These are phyloP conservation scores for Cladosporium sp. DNA, from an alignment of 2,329 filamentous ascomycete genomes.

Conservation along the genomic window DNA sequence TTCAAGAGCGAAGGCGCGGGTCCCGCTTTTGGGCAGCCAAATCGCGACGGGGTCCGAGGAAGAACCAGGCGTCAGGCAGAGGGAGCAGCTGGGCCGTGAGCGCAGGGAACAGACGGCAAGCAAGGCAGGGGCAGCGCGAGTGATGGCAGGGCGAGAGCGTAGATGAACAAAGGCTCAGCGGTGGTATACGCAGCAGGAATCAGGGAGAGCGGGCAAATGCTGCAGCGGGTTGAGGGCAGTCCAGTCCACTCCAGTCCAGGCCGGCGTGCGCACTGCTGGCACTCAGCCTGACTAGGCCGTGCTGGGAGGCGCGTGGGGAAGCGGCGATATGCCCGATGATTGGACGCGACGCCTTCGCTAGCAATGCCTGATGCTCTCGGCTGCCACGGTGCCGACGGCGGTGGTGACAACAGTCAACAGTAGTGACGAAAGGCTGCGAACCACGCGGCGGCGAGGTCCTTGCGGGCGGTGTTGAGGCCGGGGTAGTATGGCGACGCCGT, in stretches of 20 bases:
- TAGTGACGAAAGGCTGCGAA: background rate
- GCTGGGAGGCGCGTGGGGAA: background rate
- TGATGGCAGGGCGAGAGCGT: background rate
- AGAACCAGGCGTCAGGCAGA: background rate
- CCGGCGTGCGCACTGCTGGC: background rate
- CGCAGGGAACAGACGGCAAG: background rate
- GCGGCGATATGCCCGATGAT: background rate
- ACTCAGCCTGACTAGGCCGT: constrained; percentile 4
- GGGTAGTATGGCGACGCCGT: background rate
- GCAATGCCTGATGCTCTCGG: background rate
- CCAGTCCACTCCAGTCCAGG: background rate
- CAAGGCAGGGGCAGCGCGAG: background rate
- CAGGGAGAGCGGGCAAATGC: background rate
- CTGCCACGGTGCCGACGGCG: background rate
- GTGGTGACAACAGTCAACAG: background rate
- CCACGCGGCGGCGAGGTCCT: background rate
- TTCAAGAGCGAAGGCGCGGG: background rate
- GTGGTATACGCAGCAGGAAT: background rate
- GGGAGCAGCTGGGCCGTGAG: background rate
- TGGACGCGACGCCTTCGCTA: background rate
- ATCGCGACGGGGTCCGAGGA: constrained; percentile 10
- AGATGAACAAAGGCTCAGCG: background rate
- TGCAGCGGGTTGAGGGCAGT: background rate
- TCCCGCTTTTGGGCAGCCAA: constrained; percentile 13
- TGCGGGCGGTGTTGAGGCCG: background rate